Evolutionary conservation across 129 eudicot genomes (phyloP).

Genomic region (Artemisia argyi): DNA sequence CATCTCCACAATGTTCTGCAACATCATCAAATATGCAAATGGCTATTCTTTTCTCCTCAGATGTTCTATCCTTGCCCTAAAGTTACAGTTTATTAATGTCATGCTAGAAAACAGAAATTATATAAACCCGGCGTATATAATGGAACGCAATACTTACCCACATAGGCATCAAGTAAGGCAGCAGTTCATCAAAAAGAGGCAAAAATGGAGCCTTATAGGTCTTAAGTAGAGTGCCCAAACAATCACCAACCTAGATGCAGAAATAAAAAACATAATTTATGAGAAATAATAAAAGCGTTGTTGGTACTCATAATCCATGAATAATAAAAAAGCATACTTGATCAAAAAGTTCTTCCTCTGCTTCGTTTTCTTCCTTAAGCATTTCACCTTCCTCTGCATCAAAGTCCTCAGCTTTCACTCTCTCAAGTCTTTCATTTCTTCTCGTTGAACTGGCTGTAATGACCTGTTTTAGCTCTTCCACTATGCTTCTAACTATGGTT

Average conservation of each 20-base stretch:
- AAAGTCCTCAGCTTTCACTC: constrained; percentile 96
- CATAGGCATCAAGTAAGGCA: constrained; percentile 63
- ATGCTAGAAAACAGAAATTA: not conserved
- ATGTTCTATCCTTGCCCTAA: constrained; percentile 90
- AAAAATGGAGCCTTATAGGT: constrained; percentile 53
- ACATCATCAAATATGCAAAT: constrained; percentile 97
- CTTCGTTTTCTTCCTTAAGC: constrained; percentile 93
- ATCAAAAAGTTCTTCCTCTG: constrained; percentile 91
- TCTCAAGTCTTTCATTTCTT: constrained; percentile 78
- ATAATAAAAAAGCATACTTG: constrained; percentile 49
- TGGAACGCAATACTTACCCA: constrained; percentile 59
- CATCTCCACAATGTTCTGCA: constrained; percentile 92
- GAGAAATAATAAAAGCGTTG: not conserved
- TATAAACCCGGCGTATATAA: not conserved
- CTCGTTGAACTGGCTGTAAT: constrained; percentile 86
- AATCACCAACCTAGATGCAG: constrained; percentile 79
- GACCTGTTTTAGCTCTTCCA: constrained; percentile 86
- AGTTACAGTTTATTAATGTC: not conserved
- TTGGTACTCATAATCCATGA: not conserved
- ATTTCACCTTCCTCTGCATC: constrained; percentile 95
- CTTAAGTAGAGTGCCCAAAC: constrained; percentile 62
- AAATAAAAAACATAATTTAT: not conserved
- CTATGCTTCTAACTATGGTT: constrained; percentile 78
- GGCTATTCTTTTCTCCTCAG: constrained; percentile 93
- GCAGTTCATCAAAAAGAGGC: constrained; percentile 62